Conservation (phyloP, 1,139 yeast genomes). For the Hanseniaspora uvarum region DNA sequence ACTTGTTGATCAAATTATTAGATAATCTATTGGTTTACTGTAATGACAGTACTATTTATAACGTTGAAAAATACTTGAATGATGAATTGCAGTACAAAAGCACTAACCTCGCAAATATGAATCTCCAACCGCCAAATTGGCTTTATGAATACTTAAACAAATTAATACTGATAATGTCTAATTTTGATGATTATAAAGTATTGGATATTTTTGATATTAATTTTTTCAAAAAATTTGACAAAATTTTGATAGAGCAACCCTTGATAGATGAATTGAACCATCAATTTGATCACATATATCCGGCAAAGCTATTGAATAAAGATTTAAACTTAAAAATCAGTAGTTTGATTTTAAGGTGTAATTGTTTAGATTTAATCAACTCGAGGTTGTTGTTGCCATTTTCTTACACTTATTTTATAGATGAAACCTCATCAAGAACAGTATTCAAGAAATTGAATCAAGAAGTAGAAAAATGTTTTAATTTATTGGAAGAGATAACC, state of each 20-base stretch:
- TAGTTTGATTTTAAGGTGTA: conserved; percentile 40
- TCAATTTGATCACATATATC: conserved; percentile 25
- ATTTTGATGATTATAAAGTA: conserved; percentile 36
- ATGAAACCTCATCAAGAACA: conserved; percentile 29
- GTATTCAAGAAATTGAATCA: conserved; percentile 32
- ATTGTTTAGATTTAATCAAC: conserved; percentile 50
- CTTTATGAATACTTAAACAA: conserved; percentile 42
- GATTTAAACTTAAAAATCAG: conserved; percentile 24
- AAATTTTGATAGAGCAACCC: conserved; percentile 24
- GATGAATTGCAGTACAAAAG: conserved; percentile 30
- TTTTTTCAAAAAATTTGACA: conserved; percentile 31
- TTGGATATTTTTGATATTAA: conserved; percentile 21
- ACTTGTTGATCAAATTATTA: conserved; percentile 23
- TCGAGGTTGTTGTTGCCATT: conserved; percentile 41
- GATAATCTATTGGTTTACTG: conserved; percentile 8
- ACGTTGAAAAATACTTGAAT: conserved; percentile 4
- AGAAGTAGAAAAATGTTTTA: conserved; percentile 33
- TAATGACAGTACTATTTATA: conserved; percentile 18
- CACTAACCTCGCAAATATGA: conserved; percentile 23
- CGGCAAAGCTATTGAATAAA: conserved; percentile 25
- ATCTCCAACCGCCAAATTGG: conserved; percentile 66
- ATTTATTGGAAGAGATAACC: conserved; percentile 33
- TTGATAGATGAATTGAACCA: conserved; percentile 22
- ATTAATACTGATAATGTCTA: conserved; percentile 39
- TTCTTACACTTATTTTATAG: conserved; percentile 23